Base-by-base conservation (phyloP, 2,329 filamentous ascomycete species). In the Pseudogymnoascus sp. region DNA sequence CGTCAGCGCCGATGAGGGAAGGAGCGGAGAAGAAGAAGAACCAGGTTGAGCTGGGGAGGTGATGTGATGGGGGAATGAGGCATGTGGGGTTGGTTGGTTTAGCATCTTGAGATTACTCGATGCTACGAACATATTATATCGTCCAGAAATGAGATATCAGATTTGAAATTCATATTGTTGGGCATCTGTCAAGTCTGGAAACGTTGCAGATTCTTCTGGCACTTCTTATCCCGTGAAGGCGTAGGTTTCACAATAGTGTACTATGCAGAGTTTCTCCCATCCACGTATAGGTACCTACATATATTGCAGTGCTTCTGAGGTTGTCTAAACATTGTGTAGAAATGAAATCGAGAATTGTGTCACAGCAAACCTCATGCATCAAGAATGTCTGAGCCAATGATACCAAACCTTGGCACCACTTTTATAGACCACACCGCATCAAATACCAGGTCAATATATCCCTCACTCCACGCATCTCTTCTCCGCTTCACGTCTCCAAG, bases 1-100 rank as follows among this genome's bases (percentile, higher is more conserved):
- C 55, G 55, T 69, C 14, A 61, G 63, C 37, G 59, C 63, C 16
- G 61, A 67, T 43, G 61, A 59, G 63, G 38, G 33, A 59, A 8
- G 62, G 62, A 6, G 23, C 61, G 12, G 60, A 63, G 43, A 52
- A 58, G 43, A 55, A 62, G 60, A 52, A 33, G 4, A 19, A 14
- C 19, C 39, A 49, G 23, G 23, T 58, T 21, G 29, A 43, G 19
- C 11, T 49, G 39, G 14, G 19, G 7, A 61, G 37, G 26, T 61
- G 33, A 61, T 31, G 21, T 35, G 38, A 61, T 41, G 14, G 33
- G 14, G 49, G 3, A 14, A 55, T 55, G n/a, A 33, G 16, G 49
- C 1, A 33, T 33, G n/a, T 11, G 43, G 21, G 26, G 29, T 19
- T 55, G 29, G 29, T 21, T 55, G 16, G 11, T 55, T 55, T 55